phyloP scores from a whole-genome alignment of 2,329 filamentous ascomycete species.

The Cercospora zeae-maydis region DNA sequence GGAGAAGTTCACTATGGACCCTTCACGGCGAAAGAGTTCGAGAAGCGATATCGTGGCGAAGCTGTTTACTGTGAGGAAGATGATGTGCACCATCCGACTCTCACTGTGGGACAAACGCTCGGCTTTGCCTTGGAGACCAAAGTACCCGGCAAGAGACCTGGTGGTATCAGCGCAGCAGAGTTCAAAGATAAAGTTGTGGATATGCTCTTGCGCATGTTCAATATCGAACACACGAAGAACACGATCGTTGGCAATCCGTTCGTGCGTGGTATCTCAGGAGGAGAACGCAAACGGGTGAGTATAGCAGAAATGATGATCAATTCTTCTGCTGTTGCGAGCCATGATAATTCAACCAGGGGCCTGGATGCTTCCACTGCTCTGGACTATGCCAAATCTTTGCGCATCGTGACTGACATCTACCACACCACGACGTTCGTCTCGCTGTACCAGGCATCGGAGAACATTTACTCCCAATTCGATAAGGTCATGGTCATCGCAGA shows the following conservation, averaged over 20 bases:
- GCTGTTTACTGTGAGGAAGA: constrained; percentile 84
- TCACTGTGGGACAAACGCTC: constrained; percentile 84
- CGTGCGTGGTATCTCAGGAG: constrained; percentile 64
- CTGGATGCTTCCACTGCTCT: constrained; percentile 50
- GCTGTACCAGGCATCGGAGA: constrained; percentile 80
- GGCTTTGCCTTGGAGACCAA: constrained; percentile 82
- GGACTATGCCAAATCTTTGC: constrained; percentile 48
- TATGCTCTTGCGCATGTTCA: constrained; percentile 83
- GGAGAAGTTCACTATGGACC: constrained; percentile 68
- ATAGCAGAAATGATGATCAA: constrained; percentile 51
- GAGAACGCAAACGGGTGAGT: constrained; percentile 49
- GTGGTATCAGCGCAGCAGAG: constrained; percentile 65
- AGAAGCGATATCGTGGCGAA: constrained; percentile 70
- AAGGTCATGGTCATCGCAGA: constrained; percentile 79
- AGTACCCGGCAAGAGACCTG: constrained; percentile 59
- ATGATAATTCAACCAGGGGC: constrained; percentile 49
- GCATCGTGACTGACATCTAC: constrained; percentile 74
- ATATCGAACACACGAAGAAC: constrained; percentile 81
- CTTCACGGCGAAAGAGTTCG: constrained; percentile 64
- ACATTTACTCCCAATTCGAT: constrained; percentile 74
- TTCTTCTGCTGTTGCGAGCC: constrained; percentile 38
- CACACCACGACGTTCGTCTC: constrained; percentile 81
- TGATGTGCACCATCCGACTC: constrained; percentile 77
- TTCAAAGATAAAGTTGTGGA: constrained; percentile 75
- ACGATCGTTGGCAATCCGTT: constrained; percentile 83